Base-by-base conservation (phyloP, 352 stramenopile species). In the Globisporangium parvum region DNA sequence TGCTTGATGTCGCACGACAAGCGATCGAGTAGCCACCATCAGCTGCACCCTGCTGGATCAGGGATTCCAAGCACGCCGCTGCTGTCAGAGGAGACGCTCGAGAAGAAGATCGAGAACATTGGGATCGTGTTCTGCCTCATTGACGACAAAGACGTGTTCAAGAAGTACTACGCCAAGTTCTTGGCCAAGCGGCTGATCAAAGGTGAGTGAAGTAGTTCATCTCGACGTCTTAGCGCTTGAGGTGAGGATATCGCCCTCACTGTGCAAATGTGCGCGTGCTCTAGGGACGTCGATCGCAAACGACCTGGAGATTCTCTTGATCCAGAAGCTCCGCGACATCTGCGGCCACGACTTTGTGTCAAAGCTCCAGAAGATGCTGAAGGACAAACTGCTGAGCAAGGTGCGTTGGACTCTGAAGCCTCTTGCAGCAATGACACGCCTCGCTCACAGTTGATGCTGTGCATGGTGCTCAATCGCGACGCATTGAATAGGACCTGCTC, bases 71-170 rank as follows among this genome's bases (percentile, higher is more conserved):
- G 69, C n/a, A 73, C 69, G 1, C 59, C 64, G 15, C 50, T 73
- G 8, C 42, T 71, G 20, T 67, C 73, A 33, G 82, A 88, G 42
- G 82, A 87, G 31, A 76, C 55, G 23, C 54, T 93, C 33, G 85
- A 94, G 47, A 73, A 76, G 37, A 91, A 90, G 62, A 87, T 94
- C 47, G 78, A 91, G 48, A 86, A 84, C 40, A 84, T 93, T 24
- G 73, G 82, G 14, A 72, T 93, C 37, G 85, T 94, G 21, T 94
- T 94, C 57, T 92, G 82, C 51, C 67, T 94, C n/a, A 87, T 94
- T 47, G 82, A 94, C 33, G 85, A 94, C 71, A 94, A 94, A 59
- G 85, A 94, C 56, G 66, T 94, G 14, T 94, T 94, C 80, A 92
- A 94, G 59, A 91, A 91, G 47, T 93, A 88, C 54, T 94, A 94